phyloP scores from a whole-genome alignment of 2,329 filamentous ascomycete genomes.

The Calonectria crousiana region DNA sequence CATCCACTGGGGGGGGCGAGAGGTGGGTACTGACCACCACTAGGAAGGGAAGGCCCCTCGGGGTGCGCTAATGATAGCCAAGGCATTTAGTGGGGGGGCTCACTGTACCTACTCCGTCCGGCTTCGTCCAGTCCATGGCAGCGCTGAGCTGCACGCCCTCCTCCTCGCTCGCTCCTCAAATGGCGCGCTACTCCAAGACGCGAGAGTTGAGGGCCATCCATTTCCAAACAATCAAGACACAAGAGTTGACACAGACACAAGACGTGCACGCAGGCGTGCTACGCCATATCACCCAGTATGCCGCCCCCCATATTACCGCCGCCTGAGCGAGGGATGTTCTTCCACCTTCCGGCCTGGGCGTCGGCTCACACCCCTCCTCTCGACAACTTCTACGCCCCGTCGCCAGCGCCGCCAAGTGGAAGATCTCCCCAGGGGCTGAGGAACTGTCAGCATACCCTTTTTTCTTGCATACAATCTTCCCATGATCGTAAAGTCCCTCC shows the following conservation, averaged over 20 bases:
- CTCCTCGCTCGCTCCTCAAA: background rate
- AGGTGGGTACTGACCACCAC: background rate
- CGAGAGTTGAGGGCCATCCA: background rate
- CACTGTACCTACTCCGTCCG: background rate
- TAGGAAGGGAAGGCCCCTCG: background rate
- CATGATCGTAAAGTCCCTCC: background rate
- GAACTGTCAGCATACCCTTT: background rate
- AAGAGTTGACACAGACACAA: background rate
- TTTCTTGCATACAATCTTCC: background rate
- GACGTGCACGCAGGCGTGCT: background rate
- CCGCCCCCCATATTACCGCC: background rate
- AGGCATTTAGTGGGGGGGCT: background rate
- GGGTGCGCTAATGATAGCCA: background rate
- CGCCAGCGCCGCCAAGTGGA: background rate
- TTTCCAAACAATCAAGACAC: background rate
- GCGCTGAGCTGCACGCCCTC: background rate
- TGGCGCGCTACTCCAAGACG: background rate
- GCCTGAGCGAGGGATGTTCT: background rate
- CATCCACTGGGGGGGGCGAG: constrained; percentile 7
- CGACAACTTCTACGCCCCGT: background rate
- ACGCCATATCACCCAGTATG: background rate
- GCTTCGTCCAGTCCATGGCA: background rate
- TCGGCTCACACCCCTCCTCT: background rate
- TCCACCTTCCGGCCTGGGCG: background rate
- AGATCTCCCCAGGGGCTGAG: constrained; percentile 1